Percentiles rank a stretch among this genome's conserved stretches.
Conservation (phyloP, 2,329 filamentous ascomycete genomes). For the Colletotrichum navitas region DNA sequence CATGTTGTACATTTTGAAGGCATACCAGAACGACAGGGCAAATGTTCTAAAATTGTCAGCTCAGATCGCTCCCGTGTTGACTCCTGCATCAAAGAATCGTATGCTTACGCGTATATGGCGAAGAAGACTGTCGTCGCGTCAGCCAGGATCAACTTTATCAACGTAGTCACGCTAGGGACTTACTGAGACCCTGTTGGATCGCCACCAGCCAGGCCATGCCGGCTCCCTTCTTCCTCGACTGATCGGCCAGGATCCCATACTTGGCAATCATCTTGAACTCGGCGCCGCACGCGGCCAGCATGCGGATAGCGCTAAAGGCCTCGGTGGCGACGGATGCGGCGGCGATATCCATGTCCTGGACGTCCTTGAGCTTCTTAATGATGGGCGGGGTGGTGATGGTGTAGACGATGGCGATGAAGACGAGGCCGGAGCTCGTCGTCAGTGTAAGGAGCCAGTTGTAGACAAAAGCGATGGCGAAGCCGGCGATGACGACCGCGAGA, state of each 20-base stretch:
- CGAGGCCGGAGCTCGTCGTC: slow-evolving; percentile 60
- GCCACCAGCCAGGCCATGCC: slow-evolving; percentile 45
- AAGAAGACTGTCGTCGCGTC: slow-evolving; percentile 40
- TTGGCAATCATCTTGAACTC: slow-evolving; percentile 52
- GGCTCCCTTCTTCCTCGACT: slow-evolving; percentile 51
- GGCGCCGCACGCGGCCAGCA: slow-evolving; percentile 58
- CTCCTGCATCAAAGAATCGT: not conserved
- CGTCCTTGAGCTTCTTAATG: slow-evolving; percentile 48
- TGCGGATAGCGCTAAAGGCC: slow-evolving; percentile 56
- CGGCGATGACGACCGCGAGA: slow-evolving; percentile 56
- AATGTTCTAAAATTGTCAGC: slow-evolving; percentile 41
- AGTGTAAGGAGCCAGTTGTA: slow-evolving; percentile 66
- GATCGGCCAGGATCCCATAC: slow-evolving; percentile 53
- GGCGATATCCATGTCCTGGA: slow-evolving; percentile 54
- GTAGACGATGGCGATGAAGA: slow-evolving; percentile 55
- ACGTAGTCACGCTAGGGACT: slow-evolving; percentile 13
- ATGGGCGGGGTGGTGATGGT: slow-evolving; percentile 51
- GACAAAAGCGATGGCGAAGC: slow-evolving; percentile 64
- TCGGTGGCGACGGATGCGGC: slow-evolving; percentile 56
- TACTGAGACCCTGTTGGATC: slow-evolving; percentile 46
- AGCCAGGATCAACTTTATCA: not conserved
- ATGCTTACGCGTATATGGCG: slow-evolving; percentile 42
- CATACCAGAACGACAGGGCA: slow-evolving; percentile 45
- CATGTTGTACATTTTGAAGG: slow-evolving; percentile 43
- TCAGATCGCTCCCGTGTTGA: not conserved